Conservation (phyloP, 768 basidiomycete species). For the Lactarius quietus region DNA sequence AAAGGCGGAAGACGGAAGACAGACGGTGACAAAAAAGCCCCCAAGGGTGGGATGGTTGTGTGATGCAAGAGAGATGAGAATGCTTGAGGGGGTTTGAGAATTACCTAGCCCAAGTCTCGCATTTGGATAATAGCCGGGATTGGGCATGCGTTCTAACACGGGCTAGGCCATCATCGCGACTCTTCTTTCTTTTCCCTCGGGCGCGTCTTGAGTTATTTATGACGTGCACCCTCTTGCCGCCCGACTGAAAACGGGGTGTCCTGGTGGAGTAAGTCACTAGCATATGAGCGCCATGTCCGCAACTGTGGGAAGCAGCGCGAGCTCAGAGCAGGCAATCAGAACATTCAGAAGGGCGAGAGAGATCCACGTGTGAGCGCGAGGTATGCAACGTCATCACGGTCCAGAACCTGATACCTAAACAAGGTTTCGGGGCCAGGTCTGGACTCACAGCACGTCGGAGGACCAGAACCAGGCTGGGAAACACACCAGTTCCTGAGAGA, state of each 20-base stretch:
- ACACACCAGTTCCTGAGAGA: neutral
- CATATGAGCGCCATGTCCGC: neutral
- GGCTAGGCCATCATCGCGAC: neutral
- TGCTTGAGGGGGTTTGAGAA: neutral
- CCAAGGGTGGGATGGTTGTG: neutral
- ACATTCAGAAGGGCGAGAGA: neutral
- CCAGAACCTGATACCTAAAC: neutral
- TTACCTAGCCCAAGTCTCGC: neutral
- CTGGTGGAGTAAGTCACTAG: neutral
- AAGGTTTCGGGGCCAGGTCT: neutral
- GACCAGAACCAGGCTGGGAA: neutral
- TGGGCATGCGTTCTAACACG: neutral
- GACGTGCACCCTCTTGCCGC: neutral
- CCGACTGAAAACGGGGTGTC: neutral
- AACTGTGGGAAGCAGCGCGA: neutral
- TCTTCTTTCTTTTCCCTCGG: neutral
- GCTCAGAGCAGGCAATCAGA: neutral
- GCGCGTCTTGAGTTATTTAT: neutral
- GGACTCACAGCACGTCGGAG: neutral
- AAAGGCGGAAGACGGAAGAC: neutral
- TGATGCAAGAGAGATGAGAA: neutral
- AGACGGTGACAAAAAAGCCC: neutral
- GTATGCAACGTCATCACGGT: neutral
- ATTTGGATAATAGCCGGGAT: constrained; percentile 10
- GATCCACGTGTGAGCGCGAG: neutral